Evolutionary conservation across 805 yeast genomes (phyloP), one percentile per base, ranked within the genome.

Genomic region (Kodamaea lidongshanica): DNA sequence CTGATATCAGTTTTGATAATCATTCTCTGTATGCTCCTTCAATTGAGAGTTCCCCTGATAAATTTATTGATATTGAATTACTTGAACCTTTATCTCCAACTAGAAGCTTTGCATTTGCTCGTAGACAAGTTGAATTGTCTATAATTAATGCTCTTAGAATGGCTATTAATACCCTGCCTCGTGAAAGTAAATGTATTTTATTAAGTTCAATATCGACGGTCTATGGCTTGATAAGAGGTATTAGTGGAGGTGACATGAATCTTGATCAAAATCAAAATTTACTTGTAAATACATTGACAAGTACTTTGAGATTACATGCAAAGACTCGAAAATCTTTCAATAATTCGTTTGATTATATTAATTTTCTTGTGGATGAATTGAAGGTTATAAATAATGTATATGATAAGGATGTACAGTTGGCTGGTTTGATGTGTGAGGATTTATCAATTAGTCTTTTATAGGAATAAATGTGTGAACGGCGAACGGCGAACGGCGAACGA

Each of bases 71-170:
- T 25, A 46, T 52, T 13, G 56, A 59, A 5, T 30, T 52, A 18
- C 27, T 50, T 7, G 50, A 56, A n/a, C 56, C 54, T 10, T 39
- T 61, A 16, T 52, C 68, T 2, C 46, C 54, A 2, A 45, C 53
- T 22, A 54, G 53, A 23, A 65, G 65, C 39, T 52, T 54, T 0
- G 30, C 46, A 1, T 56, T 50, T 34, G 54, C 62, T 1, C 52
- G 54, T 35, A 45, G 61, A 21, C 53, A 59, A 32, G 54, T 61
- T 4, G 69, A 66, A 34, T 28, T 58, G 12, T 25, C 54, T 7
- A 41, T 61, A 4, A 36, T 55, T 7, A 33, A 43, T 5, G 38
- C 44, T 1, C 27, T 60, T 7, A 31, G 36, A 2, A 17, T 24
- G 13, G 22, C 27, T 6, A 19, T 12, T 16, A 16, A n/a, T 17